Base-by-base conservation (phyloP, 139 green algal genomes). In the Tetradesmus obliquus region DNA sequence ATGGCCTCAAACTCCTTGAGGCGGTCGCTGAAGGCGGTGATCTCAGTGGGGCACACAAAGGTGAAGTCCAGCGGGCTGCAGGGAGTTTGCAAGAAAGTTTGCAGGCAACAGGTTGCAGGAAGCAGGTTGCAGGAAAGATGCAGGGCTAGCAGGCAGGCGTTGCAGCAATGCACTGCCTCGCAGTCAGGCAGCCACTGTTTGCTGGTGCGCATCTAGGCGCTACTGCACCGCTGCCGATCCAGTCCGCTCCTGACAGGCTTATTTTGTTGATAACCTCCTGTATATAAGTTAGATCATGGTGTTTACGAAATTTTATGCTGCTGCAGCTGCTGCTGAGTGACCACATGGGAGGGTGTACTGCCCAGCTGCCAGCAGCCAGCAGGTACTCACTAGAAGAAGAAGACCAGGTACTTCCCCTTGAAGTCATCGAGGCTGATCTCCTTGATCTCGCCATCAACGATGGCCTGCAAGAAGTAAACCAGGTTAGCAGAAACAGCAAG, bases 341-440 rank as follows among this genome's bases (percentile, higher is more conserved):
- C 15, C 74, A 15, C 7, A 19, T 83, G 76, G 7, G 32, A 20
- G 32, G 32, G 76, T 83, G 76, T 22, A 83, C 76, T 55, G 76
- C 76, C 24, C 5, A n/a, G n/a, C n/a, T n/a, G n/a, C n/a, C n/a
- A n/a, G n/a, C n/a, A n/a, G 5, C 9, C 20, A 3, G 15, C n/a
- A 57, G 32, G 32, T 10, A 54, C 76, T 55, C 76, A 83, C 66
- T 99, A 99, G 96, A 99, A 99, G 95, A 99, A 99, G 7, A 99
- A 95, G 15, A 99, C 97, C 10, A 99, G 94, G 94, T 99, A 99
- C 96, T 99, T 99, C 84, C 97, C 96, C 93, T 96, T 97, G 96
- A 96, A 98, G 86, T 98, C 95, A 13, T 84, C 87, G 10, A 97
- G 91, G 53, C 66, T 91, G 3, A 98, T 93, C 57, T 95, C 83